phyloP scores from a whole-genome alignment of 495 filamentous ascomycete genomes.

The Bathelium albidoporum region DNA sequence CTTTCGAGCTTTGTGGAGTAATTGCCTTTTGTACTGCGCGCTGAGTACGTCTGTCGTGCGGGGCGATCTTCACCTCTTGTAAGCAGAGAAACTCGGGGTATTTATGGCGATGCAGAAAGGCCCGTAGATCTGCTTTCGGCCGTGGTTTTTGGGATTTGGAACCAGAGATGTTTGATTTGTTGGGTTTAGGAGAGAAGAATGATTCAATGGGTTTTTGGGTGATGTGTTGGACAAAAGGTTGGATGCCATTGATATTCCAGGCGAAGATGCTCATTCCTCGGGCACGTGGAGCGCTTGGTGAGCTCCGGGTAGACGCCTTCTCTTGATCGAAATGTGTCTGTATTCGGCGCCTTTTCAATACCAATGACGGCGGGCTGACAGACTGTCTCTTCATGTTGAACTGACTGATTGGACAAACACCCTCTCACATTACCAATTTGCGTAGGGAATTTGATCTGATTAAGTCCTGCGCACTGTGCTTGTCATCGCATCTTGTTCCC shows the following conservation, averaged over 20 bases:
- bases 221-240: conserved; percentile 31
- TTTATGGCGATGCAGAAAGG: conserved; percentile 36
- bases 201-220: conserved; percentile 34
- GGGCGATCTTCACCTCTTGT: conserved; percentile 44
- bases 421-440: too few species aligned
- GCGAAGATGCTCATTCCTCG: conserved; percentile 27
- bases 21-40: conserved; percentile 29
- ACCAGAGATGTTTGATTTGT: not conserved
- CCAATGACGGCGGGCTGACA: too few species aligned
- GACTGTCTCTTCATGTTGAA: too few species aligned
- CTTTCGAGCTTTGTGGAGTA: conserved; percentile 11
- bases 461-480: too few species aligned
- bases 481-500: too few species aligned
- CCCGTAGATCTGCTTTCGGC: conserved; percentile 28
- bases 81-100: conserved; percentile 41
- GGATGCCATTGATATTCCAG: conserved; percentile 46
- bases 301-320: not conserved
- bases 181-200: conserved; percentile 27
- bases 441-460: too few species aligned
- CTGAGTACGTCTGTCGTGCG: conserved; percentile 26
- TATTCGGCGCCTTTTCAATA: too few species aligned
- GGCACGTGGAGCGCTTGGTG: not conserved
- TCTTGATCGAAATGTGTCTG: too few species aligned
- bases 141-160: not conserved
- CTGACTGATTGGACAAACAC: too few species aligned